Percentiles rank a stretch among this genome's conserved stretches.
Conservation (phyloP, 768 basidiomycete genomes). For the Boletus edulis region DNA sequence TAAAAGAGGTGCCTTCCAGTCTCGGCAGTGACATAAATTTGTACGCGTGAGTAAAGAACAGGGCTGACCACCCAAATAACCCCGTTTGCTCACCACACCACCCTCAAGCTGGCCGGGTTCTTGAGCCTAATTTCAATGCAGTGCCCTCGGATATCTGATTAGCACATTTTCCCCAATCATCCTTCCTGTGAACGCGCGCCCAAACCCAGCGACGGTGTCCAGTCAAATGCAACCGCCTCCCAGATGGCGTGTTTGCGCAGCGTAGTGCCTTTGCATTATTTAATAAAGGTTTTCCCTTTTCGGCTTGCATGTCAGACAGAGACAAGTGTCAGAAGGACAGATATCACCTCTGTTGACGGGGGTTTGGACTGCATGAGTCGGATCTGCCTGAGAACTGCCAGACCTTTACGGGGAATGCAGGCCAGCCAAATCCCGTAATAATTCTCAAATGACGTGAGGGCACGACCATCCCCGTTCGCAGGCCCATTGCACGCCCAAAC, state of each 20-base stretch:
- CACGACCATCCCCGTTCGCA: constrained; percentile 11
- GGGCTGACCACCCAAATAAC: constrained; percentile 17
- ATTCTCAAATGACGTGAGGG: constrained; percentile 19
- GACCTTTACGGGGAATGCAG: constrained; percentile 13
- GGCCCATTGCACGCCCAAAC: constrained; percentile 7
- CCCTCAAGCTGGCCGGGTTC: constrained; percentile 17
- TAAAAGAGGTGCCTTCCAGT: constrained; percentile 31
- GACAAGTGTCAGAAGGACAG: constrained; percentile 16
- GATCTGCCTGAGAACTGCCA: constrained; percentile 31
- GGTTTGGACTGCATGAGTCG: constrained; percentile 19
- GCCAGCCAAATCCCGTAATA: constrained; percentile 11
- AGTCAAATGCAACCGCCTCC: constrained; percentile 1
- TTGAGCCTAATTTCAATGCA: constrained; percentile 37
- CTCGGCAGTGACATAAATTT: constrained; percentile 35
- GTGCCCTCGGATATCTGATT: constrained; percentile 39
- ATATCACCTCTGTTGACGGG: constrained; percentile 15
- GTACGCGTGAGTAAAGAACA: constrained; percentile 33
- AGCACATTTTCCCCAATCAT: constrained; percentile 25
- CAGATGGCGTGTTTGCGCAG: too few relatives aligned
- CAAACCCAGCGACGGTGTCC: constrained; percentile 26
- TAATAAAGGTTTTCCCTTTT: constrained; percentile 3
- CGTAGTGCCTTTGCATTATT: neutral
- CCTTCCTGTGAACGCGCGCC: constrained; percentile 20
- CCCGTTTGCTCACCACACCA: constrained; percentile 16
- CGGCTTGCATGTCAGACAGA: constrained; percentile 15